Conservation (phyloP, 352 stramenopile genomes). For the Globisporangium heterothallicum region DNA sequence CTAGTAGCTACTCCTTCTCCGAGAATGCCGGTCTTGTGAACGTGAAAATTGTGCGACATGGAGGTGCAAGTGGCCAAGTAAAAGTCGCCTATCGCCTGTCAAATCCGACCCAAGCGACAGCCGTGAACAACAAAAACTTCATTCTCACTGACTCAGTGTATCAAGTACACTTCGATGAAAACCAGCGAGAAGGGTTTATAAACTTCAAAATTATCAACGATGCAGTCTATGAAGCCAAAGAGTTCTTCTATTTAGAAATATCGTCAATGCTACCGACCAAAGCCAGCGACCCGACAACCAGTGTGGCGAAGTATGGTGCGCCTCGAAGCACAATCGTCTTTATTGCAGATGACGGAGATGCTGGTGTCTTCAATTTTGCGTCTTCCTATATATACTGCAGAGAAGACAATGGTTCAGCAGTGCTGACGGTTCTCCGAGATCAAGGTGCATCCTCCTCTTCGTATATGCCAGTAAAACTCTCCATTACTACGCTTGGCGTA, state of each 20-base stretch:
- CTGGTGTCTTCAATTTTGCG: slow-evolving; percentile 58
- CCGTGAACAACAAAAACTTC: slow-evolving; percentile 61
- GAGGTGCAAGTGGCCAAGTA: slow-evolving; percentile 34
- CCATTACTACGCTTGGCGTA: slow-evolving; percentile 34
- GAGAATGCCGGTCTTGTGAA: slow-evolving; percentile 38
- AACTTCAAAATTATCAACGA: slow-evolving; percentile 55
- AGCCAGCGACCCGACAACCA: slow-evolving; percentile 21
- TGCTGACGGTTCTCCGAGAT: slow-evolving; percentile 45
- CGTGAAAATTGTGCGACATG: slow-evolving; percentile 42
- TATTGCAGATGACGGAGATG: slow-evolving; percentile 58
- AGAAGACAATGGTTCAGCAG: slow-evolving; percentile 56
- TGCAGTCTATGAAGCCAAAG: slow-evolving; percentile 47
- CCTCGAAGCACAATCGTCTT: slow-evolving; percentile 29
- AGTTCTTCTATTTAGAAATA: slow-evolving; percentile 66
- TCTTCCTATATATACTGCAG: slow-evolving; percentile 45
- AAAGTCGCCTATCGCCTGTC: slow-evolving; percentile 38
- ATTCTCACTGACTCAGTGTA: slow-evolving; percentile 29
- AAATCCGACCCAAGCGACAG: slow-evolving; percentile 41
- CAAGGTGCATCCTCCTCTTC: slow-evolving; percentile 53
- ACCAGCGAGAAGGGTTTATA: slow-evolving; percentile 42
- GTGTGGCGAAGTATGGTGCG: slow-evolving; percentile 33
- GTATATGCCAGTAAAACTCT: slow-evolving; percentile 46
- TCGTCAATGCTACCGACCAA: slow-evolving; percentile 25
- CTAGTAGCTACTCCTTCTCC: slow-evolving; percentile 44
- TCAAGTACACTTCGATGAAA: slow-evolving; percentile 40